Conservation (phyloP, 108 stramenopile genomes). For the Skeletonema tropicum region DNA sequence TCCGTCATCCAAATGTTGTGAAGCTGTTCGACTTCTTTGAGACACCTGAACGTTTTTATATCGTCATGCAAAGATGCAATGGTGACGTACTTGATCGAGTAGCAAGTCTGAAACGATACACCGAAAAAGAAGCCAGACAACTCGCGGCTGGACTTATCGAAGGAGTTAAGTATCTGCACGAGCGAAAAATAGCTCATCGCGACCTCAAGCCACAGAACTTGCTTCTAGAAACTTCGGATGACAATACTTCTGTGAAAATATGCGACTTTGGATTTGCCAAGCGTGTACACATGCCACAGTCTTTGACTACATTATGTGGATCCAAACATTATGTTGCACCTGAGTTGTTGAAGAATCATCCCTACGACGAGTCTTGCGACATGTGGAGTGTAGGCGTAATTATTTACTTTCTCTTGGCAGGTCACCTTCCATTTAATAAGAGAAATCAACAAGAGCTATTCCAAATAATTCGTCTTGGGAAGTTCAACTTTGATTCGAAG, state of each 20-base stretch:
- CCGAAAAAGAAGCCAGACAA: slow-evolving; percentile 94
- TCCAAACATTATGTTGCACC: slow-evolving; percentile 44
- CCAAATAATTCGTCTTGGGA: slow-evolving; percentile 41
- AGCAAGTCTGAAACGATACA: slow-evolving; percentile 81
- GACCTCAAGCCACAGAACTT: slow-evolving; percentile 47
- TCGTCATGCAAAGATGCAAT: slow-evolving; percentile 91
- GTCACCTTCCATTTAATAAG: slow-evolving; percentile 38
- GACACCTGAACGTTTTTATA: slow-evolving; percentile 80
- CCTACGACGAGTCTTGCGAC: slow-evolving; percentile 38
- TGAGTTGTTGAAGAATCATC: slow-evolving; percentile 33
- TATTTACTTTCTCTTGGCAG: slow-evolving; percentile 36
- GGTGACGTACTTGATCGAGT: slow-evolving; percentile 98
- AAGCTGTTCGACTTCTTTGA: slow-evolving; percentile 91
- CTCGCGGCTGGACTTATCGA: slow-evolving; percentile 68
- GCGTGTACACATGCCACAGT: slow-evolving; percentile 50
- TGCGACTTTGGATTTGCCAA: slow-evolving; percentile 45
- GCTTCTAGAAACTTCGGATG: slow-evolving; percentile 23
- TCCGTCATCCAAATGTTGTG: slow-evolving; percentile 79
- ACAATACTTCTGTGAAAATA: slow-evolving; percentile 30
- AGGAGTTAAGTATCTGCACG: slow-evolving; percentile 53
- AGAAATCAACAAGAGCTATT: slow-evolving; percentile 37
- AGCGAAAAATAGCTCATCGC: slow-evolving; percentile 30
- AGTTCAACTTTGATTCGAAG: slow-evolving; percentile 58
- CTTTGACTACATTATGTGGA: slow-evolving; percentile 42
- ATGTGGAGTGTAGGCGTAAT: slow-evolving; percentile 42